These are phyloP conservation scores for Babesia ovis DNA, from an alignment of 169 alveolate species.

Conservation along the genomic window DNA sequence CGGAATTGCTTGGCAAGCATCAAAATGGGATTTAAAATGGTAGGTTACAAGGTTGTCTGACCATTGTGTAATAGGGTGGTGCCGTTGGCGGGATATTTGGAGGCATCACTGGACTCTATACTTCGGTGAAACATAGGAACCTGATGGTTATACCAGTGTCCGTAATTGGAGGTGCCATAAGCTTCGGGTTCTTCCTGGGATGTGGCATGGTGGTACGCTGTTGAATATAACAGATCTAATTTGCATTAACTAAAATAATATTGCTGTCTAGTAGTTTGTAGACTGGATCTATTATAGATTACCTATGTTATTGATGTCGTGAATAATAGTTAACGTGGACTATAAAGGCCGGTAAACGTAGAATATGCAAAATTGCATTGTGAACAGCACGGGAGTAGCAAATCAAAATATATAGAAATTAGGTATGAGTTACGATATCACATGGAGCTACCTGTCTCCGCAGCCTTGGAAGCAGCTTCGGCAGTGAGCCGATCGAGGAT, in stretches of 20 bases:
- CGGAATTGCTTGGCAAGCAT: constrained; percentile 84
- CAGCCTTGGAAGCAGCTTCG: constrained; percentile 34
- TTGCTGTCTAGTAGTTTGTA: too few species aligned
- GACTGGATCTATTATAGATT: too few species aligned
- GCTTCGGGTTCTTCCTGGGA: constrained; percentile 86
- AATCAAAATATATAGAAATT: neutral
- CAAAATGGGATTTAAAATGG: constrained; percentile 89
- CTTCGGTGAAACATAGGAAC: constrained; percentile 81
- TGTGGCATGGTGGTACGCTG: constrained; percentile 88
- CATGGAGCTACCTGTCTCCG: constrained; percentile 12
- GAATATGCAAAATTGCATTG: too few species aligned
- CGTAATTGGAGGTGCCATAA: constrained; percentile 83
- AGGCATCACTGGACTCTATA: constrained; percentile 84
- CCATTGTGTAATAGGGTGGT: constrained; percentile 74
- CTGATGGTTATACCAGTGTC: constrained; percentile 83
- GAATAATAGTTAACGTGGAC: too few species aligned
- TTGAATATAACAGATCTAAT: constrained; percentile 16
- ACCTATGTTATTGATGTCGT: too few species aligned
- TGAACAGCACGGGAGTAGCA: too few species aligned
- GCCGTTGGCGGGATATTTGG: constrained; percentile 91
- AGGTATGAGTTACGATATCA: constrained; percentile 25
- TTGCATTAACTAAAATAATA: too few species aligned
- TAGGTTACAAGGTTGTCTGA: constrained; percentile 8
- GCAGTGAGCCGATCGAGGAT: constrained; percentile 28
- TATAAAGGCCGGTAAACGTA: too few species aligned